These are phyloP conservation scores for Tetradesmus lagerheimii DNA, from an alignment of 139 green algal genomes.

Conservation along the genomic window DNA sequence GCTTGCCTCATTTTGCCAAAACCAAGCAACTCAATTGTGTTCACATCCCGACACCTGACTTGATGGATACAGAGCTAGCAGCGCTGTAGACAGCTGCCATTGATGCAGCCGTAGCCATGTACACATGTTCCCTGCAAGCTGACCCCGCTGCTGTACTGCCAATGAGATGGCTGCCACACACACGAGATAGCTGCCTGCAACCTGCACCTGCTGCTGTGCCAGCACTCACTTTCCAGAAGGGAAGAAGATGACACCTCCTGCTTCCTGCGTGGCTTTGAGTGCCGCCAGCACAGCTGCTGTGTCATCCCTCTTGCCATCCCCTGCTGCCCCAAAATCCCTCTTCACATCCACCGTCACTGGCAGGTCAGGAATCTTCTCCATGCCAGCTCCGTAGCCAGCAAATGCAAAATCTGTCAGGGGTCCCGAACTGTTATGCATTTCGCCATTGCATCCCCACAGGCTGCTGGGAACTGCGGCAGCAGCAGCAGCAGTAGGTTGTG, in stretches of 20 bases:
- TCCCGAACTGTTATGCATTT: not conserved
- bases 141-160: no score
- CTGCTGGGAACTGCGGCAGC: not conserved
- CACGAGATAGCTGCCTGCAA: not conserved
- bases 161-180: not conserved
- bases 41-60: no score
- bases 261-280: not conserved
- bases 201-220: not conserved
- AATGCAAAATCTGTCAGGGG: conserved; percentile 14
- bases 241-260: conserved; percentile 25
- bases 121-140: no score
- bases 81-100: not conserved
- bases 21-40: no score
- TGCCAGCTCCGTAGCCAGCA: conserved; percentile 19
- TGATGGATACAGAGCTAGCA: no score
- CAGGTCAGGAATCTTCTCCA: not conserved
- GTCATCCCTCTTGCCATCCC: conserved; percentile 13
- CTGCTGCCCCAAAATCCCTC: conserved; percentile 5
- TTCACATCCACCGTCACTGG: conserved; percentile 9
- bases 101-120: no score
- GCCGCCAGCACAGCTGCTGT: conserved; percentile 9
- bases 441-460: conserved; percentile 26
- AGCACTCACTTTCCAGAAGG: conserved; percentile 23
- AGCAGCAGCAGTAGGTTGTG: not conserved
- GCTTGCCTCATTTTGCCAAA: no score